phyloP scores from a whole-genome alignment of 805 yeast species.

The Candida montana region DNA sequence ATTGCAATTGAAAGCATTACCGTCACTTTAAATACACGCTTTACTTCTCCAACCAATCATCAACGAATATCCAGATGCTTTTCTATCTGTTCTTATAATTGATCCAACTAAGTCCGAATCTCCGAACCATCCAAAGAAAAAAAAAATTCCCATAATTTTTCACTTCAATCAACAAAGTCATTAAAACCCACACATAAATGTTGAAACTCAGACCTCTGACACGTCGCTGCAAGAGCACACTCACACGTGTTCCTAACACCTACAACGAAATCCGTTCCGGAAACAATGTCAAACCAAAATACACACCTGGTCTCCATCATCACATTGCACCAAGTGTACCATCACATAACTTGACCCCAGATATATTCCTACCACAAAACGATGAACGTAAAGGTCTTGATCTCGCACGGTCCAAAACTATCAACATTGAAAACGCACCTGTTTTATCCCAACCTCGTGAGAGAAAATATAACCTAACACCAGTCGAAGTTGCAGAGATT shows the following conservation, averaged over 20 bases:
- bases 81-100: too few species aligned
- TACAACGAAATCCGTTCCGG: constrained; percentile 63
- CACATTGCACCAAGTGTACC: constrained; percentile 58
- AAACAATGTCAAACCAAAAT: constrained; percentile 48
- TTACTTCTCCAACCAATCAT: too few species aligned
- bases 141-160: too few species aligned
- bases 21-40: too few species aligned
- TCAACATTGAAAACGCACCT: constrained; percentile 29
- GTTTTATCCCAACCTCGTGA: constrained; percentile 33
- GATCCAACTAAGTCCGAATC: too few species aligned
- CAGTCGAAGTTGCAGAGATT: constrained; percentile 54
- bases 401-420: constrained; percentile 22
- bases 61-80: too few species aligned
- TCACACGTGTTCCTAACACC: constrained; percentile 41
- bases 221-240: constrained; percentile 7
- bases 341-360: constrained; percentile 54
- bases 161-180: too few species aligned
- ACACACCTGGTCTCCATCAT: constrained; percentile 52
- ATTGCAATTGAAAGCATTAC: too few species aligned
- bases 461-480: constrained; percentile 50
- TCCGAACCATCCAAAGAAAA: too few species aligned
- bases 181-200: background rate
- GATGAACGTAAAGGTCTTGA: constrained; percentile 49
- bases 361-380: constrained; percentile 55
- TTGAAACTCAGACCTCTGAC: background rate